These are phyloP conservation scores for Kodamaea neixiangensis DNA, from an alignment of 805 yeast species.

Conservation along the genomic window DNA sequence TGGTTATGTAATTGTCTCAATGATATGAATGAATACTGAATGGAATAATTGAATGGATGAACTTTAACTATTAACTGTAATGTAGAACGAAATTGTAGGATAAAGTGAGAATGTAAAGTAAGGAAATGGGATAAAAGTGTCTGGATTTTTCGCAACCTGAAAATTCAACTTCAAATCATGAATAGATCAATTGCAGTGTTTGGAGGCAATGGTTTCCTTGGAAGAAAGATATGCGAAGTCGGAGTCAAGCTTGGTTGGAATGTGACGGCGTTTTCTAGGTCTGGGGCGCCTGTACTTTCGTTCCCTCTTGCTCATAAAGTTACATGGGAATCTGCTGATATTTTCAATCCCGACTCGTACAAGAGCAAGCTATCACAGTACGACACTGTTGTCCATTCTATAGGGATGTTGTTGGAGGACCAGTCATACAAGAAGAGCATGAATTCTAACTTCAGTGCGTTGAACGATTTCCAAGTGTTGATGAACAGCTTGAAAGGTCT, in stretches of 20 bases:
- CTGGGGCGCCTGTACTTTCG: conserved; percentile 48
- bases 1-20: background rate
- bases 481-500: conserved; percentile 45
- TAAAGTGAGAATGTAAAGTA: too few relatives aligned
- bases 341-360: conserved; percentile 66
- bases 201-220: conserved; percentile 89
- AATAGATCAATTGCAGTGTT: conserved; percentile 56
- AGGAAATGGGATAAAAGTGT: too few relatives aligned
- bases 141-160: background rate
- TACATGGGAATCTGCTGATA: conserved; percentile 66
- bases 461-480: conserved; percentile 31
- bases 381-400: conserved; percentile 75
- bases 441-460: conserved; percentile 41
- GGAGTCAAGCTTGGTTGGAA: conserved; percentile 62
- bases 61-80: too few relatives aligned
- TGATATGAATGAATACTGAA: background rate
- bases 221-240: conserved; percentile 64
- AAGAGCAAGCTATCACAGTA: conserved; percentile 46
- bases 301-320: conserved; percentile 58
- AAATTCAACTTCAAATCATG: conserved; percentile 1
- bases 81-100: too few relatives aligned
- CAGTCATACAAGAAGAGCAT: conserved; percentile 61
- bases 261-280: conserved; percentile 70
- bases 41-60: too few relatives aligned
- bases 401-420: conserved; percentile 76